Evolutionary conservation across 441 rosid genomes (phyloP).

Genomic region (Melastoma candidum): DNA sequence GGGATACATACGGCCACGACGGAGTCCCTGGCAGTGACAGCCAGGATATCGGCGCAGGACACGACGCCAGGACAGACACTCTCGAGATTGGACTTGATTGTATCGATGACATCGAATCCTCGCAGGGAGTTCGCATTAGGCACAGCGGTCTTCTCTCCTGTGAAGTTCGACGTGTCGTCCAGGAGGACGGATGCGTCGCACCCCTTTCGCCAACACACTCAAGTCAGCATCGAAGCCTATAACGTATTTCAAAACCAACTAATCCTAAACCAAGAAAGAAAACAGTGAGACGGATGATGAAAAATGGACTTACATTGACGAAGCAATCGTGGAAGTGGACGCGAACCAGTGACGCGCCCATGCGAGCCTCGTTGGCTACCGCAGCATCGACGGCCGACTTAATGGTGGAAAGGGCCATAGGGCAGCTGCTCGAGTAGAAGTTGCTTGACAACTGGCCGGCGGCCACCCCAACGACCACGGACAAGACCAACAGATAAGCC

Average conservation of each 20-base stretch:
- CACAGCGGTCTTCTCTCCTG: constrained; percentile 9
- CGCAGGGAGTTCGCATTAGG: constrained; percentile 6
- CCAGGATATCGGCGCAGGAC: constrained; percentile 14
- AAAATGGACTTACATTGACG: constrained; percentile 19
- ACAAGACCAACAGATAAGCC: not conserved
- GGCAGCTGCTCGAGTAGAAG: constrained; percentile 27
- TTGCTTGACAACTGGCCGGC: constrained; percentile 27
- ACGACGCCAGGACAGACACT: constrained; percentile 3
- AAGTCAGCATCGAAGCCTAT: not conserved
- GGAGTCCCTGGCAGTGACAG: constrained; percentile 11
- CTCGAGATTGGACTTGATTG: constrained; percentile 14
- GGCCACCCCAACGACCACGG: constrained; percentile 4
- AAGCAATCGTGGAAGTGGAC: constrained; percentile 34
- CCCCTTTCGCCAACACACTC: constrained; percentile 1
- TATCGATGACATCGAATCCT: constrained; percentile 12
- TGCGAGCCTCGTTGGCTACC: constrained; percentile 28
- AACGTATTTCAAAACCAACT: too few relatives aligned
- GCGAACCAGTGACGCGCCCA: constrained; percentile 28
- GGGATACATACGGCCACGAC: constrained; percentile 7
- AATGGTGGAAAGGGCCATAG: constrained; percentile 30
- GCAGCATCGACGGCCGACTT: constrained; percentile 26
- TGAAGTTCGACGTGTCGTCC: constrained; percentile 7
- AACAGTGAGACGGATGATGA: not conserved
- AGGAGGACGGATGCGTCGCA: constrained; percentile 12
- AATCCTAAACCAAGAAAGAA: not conserved